phyloP scores from a whole-genome alignment of 2,329 filamentous ascomycete genomes.

The Dactylellina leptospora region DNA sequence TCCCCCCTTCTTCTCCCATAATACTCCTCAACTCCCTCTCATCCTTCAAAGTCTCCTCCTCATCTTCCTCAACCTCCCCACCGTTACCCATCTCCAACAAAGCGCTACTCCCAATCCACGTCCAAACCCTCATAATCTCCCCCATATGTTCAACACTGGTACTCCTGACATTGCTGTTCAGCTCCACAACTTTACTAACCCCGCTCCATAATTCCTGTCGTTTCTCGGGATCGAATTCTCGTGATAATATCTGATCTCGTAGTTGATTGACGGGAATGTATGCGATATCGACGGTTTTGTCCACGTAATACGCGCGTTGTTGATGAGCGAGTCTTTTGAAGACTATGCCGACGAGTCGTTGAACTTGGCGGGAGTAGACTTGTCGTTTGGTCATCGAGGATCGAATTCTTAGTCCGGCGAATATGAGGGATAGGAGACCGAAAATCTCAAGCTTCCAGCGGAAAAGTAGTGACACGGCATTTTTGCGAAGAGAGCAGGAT shows the following conservation, averaged over 20 bases:
- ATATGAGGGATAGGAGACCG: constrained; percentile 59
- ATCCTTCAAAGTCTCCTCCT: constrained; percentile 33
- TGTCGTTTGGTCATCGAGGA: constrained; percentile 71
- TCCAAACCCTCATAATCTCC: constrained; percentile 71
- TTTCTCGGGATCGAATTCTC: constrained; percentile 78
- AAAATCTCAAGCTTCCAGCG: constrained; percentile 80
- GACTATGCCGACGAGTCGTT: constrained; percentile 77
- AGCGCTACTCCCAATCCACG: constrained; percentile 71
- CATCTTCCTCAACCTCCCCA: constrained; percentile 16
- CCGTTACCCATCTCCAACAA: constrained; percentile 28
- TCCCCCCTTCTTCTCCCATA: constrained; percentile 28
- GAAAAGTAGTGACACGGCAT: constrained; percentile 66
- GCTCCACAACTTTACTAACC: constrained; percentile 85
- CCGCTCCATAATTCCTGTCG: constrained; percentile 84
- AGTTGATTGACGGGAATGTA: constrained; percentile 89
- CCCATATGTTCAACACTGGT: constrained; percentile 73
- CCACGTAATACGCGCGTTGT: constrained; percentile 77
- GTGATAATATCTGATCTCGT: constrained; percentile 85
- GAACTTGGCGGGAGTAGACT: constrained; percentile 66
- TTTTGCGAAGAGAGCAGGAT: constrained; percentile 77
- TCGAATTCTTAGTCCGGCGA: constrained; percentile 29
- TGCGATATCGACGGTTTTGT: constrained; percentile 69
- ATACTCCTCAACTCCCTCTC: constrained; percentile 40
- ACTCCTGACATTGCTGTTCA: constrained; percentile 88
- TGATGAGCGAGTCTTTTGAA: constrained; percentile 83